Percentiles rank a stretch among this genome's conserved stretches.
phyloP scores from a whole-genome alignment of 805 yeast genomes.

The Pichia deserticola region DNA sequence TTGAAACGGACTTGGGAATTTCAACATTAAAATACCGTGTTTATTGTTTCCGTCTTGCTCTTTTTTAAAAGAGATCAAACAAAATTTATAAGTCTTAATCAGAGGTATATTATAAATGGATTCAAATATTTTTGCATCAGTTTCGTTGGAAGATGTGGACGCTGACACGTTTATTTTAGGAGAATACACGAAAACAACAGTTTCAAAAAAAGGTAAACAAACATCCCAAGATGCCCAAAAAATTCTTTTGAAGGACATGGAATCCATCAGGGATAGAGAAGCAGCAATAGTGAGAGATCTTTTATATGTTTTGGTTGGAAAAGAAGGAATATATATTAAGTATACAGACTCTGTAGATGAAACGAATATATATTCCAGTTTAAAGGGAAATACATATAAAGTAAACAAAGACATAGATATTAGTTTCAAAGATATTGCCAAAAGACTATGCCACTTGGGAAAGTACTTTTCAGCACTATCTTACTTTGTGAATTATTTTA shows the following conservation, averaged over 20 bases:
- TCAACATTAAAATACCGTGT: background rate
- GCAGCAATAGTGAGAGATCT: slow-evolving; percentile 66
- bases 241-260: background rate
- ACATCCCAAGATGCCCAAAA: background rate
- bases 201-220: background rate
- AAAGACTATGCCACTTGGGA: slow-evolving; percentile 54
- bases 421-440: slow-evolving; percentile 62
- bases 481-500: slow-evolving; percentile 54
- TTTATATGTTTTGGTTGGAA: slow-evolving; percentile 57
- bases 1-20: too few species aligned
- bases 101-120: background rate
- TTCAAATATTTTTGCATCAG: background rate
- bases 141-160: background rate
- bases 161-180: slow-evolving; percentile 1
- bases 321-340: slow-evolving; percentile 72
- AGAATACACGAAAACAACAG: background rate
- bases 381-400: slow-evolving; percentile 68
- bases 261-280: slow-evolving; percentile 57
- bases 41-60: background rate
- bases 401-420: slow-evolving; percentile 68
- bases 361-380: slow-evolving; percentile 28
- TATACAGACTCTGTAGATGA: slow-evolving; percentile 58
- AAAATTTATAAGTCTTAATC: background rate
- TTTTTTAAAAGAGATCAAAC: background rate
- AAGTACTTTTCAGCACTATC: slow-evolving; percentile 51